These are phyloP conservation scores for Styphnolobium japonicum DNA, from an alignment of 306 rosid species.

Conservation along the genomic window DNA sequence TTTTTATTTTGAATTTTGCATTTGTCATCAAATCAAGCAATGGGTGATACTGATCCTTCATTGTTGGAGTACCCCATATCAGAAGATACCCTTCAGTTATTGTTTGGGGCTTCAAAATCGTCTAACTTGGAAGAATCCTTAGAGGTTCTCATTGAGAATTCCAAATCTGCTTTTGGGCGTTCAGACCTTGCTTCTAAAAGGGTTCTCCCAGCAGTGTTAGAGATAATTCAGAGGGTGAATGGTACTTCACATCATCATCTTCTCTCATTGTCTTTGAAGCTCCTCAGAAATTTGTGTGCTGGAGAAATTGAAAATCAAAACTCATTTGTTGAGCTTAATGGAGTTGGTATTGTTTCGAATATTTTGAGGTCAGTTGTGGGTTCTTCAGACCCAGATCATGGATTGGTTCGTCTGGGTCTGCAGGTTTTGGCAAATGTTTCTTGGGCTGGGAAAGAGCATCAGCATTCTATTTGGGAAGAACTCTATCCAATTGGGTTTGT, in stretches of 20 bases:
- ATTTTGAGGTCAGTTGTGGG: slow-evolving; percentile 40
- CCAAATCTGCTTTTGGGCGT: slow-evolving; percentile 52
- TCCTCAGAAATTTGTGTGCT: slow-evolving; percentile 68
- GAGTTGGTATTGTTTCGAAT: slow-evolving; percentile 38
- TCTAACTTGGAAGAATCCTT: slow-evolving; percentile 37
- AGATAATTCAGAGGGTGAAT: slow-evolving; percentile 26
- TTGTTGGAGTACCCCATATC: slow-evolving; percentile 35
- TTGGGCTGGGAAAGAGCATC: slow-evolving; percentile 69
- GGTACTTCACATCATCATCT: slow-evolving; percentile 11
- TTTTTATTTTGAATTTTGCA: slow-evolving; percentile 2
- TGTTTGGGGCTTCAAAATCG: slow-evolving; percentile 46
- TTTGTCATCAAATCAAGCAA: background rate
- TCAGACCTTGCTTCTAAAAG: slow-evolving; percentile 41
- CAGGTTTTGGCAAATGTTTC: slow-evolving; percentile 81
- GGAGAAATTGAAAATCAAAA: slow-evolving; percentile 60
- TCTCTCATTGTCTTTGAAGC: slow-evolving; percentile 50
- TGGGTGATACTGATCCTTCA: slow-evolving; percentile 29
- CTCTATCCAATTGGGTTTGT: slow-evolving; percentile 44
- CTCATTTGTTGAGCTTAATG: slow-evolving; percentile 52
- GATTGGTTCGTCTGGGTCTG: slow-evolving; percentile 52
- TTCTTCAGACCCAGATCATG: slow-evolving; percentile 32
- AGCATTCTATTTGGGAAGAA: slow-evolving; percentile 53
- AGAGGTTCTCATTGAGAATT: slow-evolving; percentile 38
- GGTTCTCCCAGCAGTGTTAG: slow-evolving; percentile 42
- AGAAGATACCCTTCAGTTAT: slow-evolving; percentile 29